Conservation (phyloP, 805 yeast genomes). For the Pichia thaimueangensis region DNA sequence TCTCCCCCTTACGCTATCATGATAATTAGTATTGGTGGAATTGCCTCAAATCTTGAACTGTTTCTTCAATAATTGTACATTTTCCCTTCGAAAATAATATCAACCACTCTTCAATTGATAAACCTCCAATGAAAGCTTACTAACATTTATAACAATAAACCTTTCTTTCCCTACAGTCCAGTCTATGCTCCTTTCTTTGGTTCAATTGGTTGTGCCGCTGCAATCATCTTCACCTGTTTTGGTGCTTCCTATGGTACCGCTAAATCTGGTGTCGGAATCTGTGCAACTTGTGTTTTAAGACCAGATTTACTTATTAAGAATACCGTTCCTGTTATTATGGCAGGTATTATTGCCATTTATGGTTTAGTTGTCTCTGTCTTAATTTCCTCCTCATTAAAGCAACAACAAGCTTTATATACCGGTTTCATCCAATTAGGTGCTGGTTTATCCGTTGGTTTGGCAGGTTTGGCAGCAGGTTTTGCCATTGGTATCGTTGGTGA, state of each 20-base stretch:
- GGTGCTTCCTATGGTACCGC: constrained; percentile 99
- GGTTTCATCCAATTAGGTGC: constrained; percentile 98
- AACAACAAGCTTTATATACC: constrained; percentile 88
- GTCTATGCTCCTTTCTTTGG: constrained; percentile 96
- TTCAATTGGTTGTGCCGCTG: constrained; percentile 98
- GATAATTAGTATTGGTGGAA: too few species aligned
- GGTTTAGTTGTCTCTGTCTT: constrained; percentile 95
- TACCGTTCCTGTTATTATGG: constrained; percentile 97
- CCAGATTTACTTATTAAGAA: constrained; percentile 92
- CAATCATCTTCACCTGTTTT: constrained; percentile 96
- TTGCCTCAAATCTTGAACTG: too few species aligned
- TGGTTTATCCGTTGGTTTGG: constrained; percentile 93
- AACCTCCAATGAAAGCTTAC: too few species aligned
- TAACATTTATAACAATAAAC: too few species aligned
- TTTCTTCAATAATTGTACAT: too few species aligned
- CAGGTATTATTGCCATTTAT: constrained; percentile 98
- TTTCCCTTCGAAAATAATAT: too few species aligned
- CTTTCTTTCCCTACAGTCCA: constrained; percentile 39
- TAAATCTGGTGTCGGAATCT: constrained; percentile 98
- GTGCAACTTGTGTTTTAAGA: constrained; percentile 96
- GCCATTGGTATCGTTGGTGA: constrained; percentile 99
- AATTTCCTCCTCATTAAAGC: constrained; percentile 83
- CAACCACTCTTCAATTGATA: too few species aligned
- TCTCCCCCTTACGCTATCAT: too few species aligned
- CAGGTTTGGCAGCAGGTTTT: constrained; percentile 97